A percentile compares a stretch with the other conserved stretches of the same genome.
Conservation (phyloP, 2,329 filamentous ascomycete species). For the Taxawa tesnikishii region DNA sequence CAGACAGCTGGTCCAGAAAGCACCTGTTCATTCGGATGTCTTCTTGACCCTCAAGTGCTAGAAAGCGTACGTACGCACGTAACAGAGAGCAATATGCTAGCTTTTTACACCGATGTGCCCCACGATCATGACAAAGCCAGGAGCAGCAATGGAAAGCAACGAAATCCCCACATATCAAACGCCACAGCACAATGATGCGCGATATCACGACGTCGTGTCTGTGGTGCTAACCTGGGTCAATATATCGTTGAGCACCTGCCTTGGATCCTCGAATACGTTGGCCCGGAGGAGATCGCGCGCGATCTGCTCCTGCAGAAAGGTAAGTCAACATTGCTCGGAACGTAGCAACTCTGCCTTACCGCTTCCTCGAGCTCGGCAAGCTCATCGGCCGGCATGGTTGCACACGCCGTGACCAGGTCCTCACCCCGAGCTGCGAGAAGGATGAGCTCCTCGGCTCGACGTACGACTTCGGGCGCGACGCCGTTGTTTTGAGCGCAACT, state of each 20-base stretch:
- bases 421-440: slow-evolving; percentile 57
- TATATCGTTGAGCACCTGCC: slow-evolving; percentile 24
- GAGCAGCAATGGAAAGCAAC: too few relatives aligned
- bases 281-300: slow-evolving; percentile 29
- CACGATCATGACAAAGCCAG: too few relatives aligned
- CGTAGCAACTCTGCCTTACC: slow-evolving; percentile 24
- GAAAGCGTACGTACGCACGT: too few relatives aligned
- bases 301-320: slow-evolving; percentile 24
- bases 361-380: slow-evolving; percentile 55
- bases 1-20: too few relatives aligned
- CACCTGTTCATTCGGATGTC: too few relatives aligned
- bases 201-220: too few relatives aligned
- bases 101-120: too few relatives aligned
- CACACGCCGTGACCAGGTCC: slow-evolving; percentile 62
- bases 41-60: too few relatives aligned
- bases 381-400: slow-evolving; percentile 53
- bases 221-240: too few relatives aligned
- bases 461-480: slow-evolving; percentile 57
- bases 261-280: slow-evolving; percentile 22
- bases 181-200: too few relatives aligned
- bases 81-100: too few relatives aligned
- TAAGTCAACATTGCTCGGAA: slow-evolving; percentile 4
- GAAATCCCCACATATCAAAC: too few relatives aligned
- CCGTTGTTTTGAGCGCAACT: slow-evolving; percentile 79
- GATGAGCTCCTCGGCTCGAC: slow-evolving; percentile 64